These are phyloP conservation scores for Cryptosporidium ubiquitum DNA, from an alignment of 169 alveolate species.

Conservation along the genomic window DNA sequence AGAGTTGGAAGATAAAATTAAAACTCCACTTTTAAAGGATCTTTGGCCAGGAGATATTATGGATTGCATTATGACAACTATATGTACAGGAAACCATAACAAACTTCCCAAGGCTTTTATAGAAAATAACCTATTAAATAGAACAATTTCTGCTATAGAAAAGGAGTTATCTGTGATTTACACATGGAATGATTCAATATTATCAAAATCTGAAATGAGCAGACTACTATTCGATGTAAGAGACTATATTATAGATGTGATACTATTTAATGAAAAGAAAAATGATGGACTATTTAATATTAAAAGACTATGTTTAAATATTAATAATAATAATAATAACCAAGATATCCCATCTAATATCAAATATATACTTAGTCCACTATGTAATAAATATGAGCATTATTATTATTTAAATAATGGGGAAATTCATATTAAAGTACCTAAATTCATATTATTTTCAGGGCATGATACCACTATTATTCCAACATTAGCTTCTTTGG, in stretches of 20 bases:
- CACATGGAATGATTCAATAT: conserved; percentile 53
- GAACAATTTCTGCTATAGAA: conserved; percentile 68
- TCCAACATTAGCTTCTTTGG: conserved; percentile 61
- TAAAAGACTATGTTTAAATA: neutral
- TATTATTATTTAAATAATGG: neutral
- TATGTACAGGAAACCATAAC: conserved; percentile 64
- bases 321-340: neutral
- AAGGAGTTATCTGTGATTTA: conserved; percentile 50
- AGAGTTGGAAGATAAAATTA: conserved; percentile 28
- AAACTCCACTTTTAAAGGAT: conserved; percentile 28
- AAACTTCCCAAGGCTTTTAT: conserved; percentile 46
- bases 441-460: conserved; percentile 66
- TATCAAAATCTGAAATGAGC: conserved; percentile 70
- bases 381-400: conserved; percentile 15
- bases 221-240: conserved; percentile 53
- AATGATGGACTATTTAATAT: neutral
- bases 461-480: conserved; percentile 70
- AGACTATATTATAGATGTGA: conserved; percentile 26
- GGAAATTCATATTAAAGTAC: neutral
- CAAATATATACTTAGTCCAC: neutral
- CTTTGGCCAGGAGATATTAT: conserved; percentile 74
- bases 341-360: neutral
- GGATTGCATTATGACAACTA: conserved; percentile 71
- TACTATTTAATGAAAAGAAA: conserved; percentile 2
- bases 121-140: conserved; percentile 54